A percentile compares a stretch with the other conserved stretches of the same genome.
Conservation (phyloP, 805 yeast genomes). For the Myxozyma nipponensis region DNA sequence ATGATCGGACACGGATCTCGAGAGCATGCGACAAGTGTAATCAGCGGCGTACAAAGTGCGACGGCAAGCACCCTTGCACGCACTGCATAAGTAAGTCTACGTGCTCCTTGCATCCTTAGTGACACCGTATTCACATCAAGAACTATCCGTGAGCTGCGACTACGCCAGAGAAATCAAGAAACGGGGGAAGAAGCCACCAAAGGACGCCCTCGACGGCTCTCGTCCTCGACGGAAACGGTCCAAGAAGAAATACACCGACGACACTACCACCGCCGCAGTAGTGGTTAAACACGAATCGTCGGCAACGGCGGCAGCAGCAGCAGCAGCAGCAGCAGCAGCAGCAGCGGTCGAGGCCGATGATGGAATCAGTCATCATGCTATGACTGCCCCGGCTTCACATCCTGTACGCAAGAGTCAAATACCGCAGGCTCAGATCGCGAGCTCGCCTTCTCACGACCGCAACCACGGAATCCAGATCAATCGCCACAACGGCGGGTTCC, state of each 20-base stretch:
- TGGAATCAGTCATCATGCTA: not conserved
- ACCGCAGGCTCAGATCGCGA: not conserved
- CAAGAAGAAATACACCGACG: not conserved
- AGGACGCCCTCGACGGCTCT: conserved; percentile 10
- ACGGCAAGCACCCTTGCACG: conserved; percentile 46
- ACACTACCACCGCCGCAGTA: not conserved
- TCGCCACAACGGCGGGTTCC: no score
- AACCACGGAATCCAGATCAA: no score
- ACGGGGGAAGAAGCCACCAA: conserved; percentile 38
- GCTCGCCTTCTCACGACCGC: not conserved
- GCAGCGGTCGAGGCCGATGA: not conserved
- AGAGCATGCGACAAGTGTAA: conserved; percentile 50
- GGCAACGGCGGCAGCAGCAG: conserved; percentile 5
- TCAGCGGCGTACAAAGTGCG: conserved; percentile 47
- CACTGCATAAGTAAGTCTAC: conserved; percentile 39
- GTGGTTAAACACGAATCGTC: not conserved
- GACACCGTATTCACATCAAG: conserved; percentile 25
- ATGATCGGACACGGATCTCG: conserved; percentile 9
- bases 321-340: conserved; percentile 1
- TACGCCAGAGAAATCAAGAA: conserved; percentile 45
- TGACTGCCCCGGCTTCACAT: not conserved
- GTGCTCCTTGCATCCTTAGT: no score
- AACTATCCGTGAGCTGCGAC: conserved; percentile 35
- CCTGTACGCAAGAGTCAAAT: no score
- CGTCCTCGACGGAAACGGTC: conserved; percentile 1